Evolutionary conservation across 495 filamentous ascomycete species (phyloP), one percentile per base, ranked within the genome.

Genomic region (Aspergillus mulundensis): DNA sequence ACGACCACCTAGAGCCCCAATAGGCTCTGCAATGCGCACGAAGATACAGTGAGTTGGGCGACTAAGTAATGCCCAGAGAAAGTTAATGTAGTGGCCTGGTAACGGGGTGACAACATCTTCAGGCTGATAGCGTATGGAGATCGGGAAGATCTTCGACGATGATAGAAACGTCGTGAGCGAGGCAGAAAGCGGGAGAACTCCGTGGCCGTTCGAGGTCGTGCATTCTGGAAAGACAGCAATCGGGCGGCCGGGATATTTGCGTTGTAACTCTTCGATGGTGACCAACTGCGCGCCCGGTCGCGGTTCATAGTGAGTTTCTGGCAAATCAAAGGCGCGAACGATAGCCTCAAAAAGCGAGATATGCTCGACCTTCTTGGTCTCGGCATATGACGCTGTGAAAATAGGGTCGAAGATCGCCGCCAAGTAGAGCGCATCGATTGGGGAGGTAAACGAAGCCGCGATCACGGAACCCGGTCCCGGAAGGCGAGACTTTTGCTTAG

Each of bases 371-470:
- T 84, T 81, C 30, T 82, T 81, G 0, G 84, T 85, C 58, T 77
- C 72, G 0, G 91, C 90, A 67, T 90, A 95, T 10, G 83, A 87
- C 16, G 85, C 79, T 32, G 90, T 93, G 74, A 99, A 97, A 68
- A 99, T 79, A 18, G 92, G 92, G 70, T 95, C 90, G 74, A 97
- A 98, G 63, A 98, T 90, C 28, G 91, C 91, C 43, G 93, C 90
- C n/a, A 99, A 84, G 69, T 97, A 97, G 32, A 99, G 74, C 5
- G 89, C 87, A 67, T 99, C 94, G 65, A 99, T 83, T 2, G 94
- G 94, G 0, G 88, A 93, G 25, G 91, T 97, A 66, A 89, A 91
- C 46, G 89, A 91, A 45, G 87, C 88, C 40, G 92, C 91, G 61
- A 99, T 95, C 54, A 99, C 75, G 25, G 84, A 84, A 2, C 84